A percentile compares a stretch with the other conserved stretches of the same genome.
phyloP scores from a whole-genome alignment of 2,329 filamentous ascomycete species.

The Curvularia verruculosa region DNA sequence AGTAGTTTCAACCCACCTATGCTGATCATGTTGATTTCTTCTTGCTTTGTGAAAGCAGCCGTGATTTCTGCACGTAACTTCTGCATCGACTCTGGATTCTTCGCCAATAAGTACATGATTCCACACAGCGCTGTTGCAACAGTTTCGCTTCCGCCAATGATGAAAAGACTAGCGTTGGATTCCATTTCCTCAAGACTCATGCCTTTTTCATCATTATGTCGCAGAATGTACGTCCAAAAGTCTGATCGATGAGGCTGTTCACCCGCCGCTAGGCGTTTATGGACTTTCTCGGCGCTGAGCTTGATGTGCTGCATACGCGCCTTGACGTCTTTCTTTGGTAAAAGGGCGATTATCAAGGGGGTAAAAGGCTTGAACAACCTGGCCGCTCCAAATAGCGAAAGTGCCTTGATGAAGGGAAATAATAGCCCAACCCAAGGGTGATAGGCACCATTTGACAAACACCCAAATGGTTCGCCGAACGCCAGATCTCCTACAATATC shows the following conservation, averaged over 20 bases:
- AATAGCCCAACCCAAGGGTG: constrained; percentile 40
- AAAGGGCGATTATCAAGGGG: background rate
- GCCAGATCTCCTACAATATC: constrained; percentile 52
- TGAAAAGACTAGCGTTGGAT: constrained; percentile 36
- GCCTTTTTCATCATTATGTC: constrained; percentile 20
- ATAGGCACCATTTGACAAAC: constrained; percentile 37
- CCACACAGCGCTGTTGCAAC: constrained; percentile 14
- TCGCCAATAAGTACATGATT: constrained; percentile 10
- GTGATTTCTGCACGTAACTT: constrained; percentile 17
- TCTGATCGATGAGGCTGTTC: constrained; percentile 7
- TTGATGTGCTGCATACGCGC: constrained; percentile 1
- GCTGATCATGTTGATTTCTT: constrained; percentile 16
- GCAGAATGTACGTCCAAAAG: constrained; percentile 18
- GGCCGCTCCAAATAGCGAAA: background rate
- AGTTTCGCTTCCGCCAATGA: constrained; percentile 47
- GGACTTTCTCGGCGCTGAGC: background rate
- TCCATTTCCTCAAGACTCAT: constrained; percentile 38
- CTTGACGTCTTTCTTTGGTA: constrained; percentile 5
- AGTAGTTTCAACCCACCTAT: constrained; percentile 21
- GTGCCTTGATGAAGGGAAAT: constrained; percentile 1
- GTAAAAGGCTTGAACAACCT: constrained; percentile 1
- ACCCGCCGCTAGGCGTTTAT: constrained; percentile 5
- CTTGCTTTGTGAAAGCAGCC: constrained; percentile 5
- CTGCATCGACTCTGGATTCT: constrained; percentile 16
- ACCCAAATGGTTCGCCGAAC: constrained; percentile 50